Percentiles rank a stretch among this genome's conserved stretches.
Evolutionary conservation across 2,329 filamentous ascomycete species (phyloP).

Genomic region (Colletotrichum tanaceti): DNA sequence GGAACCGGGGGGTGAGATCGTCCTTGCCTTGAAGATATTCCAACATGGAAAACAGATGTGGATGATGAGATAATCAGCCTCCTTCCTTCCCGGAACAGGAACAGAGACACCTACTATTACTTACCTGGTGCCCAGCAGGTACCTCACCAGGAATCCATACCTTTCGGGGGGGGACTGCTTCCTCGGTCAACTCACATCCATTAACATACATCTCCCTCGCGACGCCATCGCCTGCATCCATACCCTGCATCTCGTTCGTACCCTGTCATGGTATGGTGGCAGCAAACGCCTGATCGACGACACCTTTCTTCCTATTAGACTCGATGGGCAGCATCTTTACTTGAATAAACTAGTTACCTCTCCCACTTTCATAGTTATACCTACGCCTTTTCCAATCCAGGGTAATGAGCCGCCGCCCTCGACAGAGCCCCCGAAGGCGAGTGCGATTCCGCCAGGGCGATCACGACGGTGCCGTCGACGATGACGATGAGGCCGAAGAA

Average conservation of each 20-base stretch:
- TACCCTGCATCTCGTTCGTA: not conserved
- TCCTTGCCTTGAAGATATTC: not conserved
- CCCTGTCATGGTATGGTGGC: constrained; percentile 8
- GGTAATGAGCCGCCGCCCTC: not conserved
- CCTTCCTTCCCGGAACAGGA: too few species aligned
- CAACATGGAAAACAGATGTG: not conserved
- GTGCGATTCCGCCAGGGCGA: not conserved
- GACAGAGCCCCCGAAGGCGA: not conserved
- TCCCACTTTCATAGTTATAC: not conserved
- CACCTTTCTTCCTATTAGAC: not conserved
- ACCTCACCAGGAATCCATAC: too few species aligned
- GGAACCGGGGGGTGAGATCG: too few species aligned
- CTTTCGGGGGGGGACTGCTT: not conserved
- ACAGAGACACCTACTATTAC: too few species aligned
- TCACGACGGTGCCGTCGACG: constrained; percentile 30
- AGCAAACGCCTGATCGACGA: not conserved
- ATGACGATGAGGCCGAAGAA: constrained; percentile 26
- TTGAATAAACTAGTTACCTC: not conserved
- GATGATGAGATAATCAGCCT: too few species aligned
- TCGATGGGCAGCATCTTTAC: not conserved
- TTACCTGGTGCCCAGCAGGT: too few species aligned
- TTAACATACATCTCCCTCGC: not conserved
- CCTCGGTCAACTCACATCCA: not conserved
- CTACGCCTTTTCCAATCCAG: not conserved
- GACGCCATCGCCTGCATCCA: not conserved